Conservation (phyloP, 2,329 filamentous ascomycete species). For the Magnaporthales sp. region DNA sequence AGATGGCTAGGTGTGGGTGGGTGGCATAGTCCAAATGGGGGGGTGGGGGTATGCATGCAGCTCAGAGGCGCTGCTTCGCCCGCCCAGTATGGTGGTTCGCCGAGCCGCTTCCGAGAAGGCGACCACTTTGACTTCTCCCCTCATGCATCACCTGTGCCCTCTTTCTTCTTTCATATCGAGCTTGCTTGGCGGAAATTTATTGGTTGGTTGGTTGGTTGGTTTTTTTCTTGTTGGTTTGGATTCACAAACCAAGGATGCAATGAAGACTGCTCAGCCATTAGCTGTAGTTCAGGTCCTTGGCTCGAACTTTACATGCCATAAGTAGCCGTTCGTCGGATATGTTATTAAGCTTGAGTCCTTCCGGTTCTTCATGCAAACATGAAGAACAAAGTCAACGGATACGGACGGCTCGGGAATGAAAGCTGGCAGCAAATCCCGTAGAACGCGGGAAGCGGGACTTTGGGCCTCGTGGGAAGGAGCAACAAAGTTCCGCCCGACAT, state of each 20-base stretch:
- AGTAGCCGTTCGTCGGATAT: neutral
- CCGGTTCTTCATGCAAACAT: neutral
- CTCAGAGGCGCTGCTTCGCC: neutral
- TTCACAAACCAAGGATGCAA: neutral
- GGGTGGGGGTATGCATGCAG: neutral
- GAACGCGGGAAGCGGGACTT: neutral
- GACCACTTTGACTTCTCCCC: neutral
- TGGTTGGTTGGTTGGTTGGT: no score
- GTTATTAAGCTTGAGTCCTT: neutral
- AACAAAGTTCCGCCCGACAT: neutral
- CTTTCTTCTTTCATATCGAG: neutral
- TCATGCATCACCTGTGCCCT: neutral
- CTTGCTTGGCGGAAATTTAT: neutral
- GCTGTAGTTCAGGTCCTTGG: neutral
- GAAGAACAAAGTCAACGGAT: neutral
- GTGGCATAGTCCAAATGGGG: no score
- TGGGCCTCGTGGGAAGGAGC: neutral
- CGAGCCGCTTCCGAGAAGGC: neutral
- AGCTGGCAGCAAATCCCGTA: neutral
- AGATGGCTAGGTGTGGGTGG: neutral
- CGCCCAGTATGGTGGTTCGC: neutral
- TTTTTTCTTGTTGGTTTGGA: no score
- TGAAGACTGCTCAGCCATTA: neutral
- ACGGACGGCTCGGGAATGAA: neutral
- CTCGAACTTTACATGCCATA: neutral